Base-by-base conservation (phyloP, 306 rosid species). In the Vigna angularis region DNA sequence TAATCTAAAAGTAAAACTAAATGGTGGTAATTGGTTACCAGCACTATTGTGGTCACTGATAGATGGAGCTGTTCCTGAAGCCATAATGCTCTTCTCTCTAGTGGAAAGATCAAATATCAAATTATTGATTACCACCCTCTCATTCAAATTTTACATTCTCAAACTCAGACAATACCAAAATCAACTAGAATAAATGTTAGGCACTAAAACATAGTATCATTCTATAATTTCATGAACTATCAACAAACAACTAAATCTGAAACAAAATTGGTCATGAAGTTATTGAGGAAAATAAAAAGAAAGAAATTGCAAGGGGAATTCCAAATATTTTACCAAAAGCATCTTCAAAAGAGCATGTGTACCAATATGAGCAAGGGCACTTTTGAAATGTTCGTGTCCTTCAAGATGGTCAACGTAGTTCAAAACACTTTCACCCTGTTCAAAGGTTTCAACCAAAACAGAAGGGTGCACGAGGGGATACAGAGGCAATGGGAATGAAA, bases 401-500 rank as follows among this genome's bases (percentile, higher is more conserved):
- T 90, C 81, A 68, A 86, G 91, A 32, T 79, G 88, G 70, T 93
- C 91, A 72, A 90, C 88, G 73, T 80, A 93, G 79, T 85, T 85
- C 85, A 74, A 17, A 63, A 93, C 92, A 82, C 79, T 93, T 87
- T 89, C 80, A 12, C 97, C 97, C 51, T 82, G 91, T 79, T 93
- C 97, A 77, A 56, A 90, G 9, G 97, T 92, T 84, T 88, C 97
- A 66, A 91, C 93, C 73, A 91, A 85, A 69, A 91, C 94, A 71
- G 97, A 86, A 56, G 94, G 97, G 78, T 91, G 97, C 81, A 91
- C 97, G 17, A 91, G 82, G 62, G 94, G 97, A 57, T 91, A 88
- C 62, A 91, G 69, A 70, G 97, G 97, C 79, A 73, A 82, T 22
- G 97, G 97, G 77, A 91, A 91, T 75, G 97, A 91, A 74, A 89